Conservation (phyloP, 345 rosid species). For the Trapa bicornis region DNA sequence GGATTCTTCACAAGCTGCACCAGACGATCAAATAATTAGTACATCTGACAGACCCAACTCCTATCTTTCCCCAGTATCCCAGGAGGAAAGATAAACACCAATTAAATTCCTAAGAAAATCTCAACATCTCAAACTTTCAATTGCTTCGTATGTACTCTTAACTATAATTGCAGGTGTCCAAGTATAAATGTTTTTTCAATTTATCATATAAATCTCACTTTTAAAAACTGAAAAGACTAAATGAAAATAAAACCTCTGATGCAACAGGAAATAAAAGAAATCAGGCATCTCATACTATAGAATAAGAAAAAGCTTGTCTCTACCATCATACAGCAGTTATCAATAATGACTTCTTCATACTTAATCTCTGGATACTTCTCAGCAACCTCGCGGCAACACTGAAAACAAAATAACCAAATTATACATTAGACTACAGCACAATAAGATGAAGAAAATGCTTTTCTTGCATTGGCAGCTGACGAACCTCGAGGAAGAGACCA, state of each 20-base stretch:
- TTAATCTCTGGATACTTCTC: constrained; percentile 90
- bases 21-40: constrained; percentile 12
- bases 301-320: neutral
- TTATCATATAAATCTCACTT: neutral
- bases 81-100: neutral
- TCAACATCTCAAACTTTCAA: neutral
- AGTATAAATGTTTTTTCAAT: neutral
- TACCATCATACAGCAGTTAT: constrained; percentile 99
- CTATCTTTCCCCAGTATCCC: neutral
- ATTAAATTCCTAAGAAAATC: neutral
- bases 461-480: neutral
- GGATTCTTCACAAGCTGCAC: constrained; percentile 98
- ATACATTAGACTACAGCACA: neutral
- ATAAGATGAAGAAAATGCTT: neutral
- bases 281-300: neutral
- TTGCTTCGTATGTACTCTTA: neutral
- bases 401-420: constrained; percentile 11
- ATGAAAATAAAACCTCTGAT: neutral
- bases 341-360: constrained; percentile 97
- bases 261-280: neutral
- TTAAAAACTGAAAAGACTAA: neutral
- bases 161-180: neutral
- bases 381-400: constrained; percentile 99
- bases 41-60: neutral
- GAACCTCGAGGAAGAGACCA: constrained; percentile 93